Evolutionary conservation across 176 grass and related monocot species (phyloP).

Genomic region (Carex kokanica): DNA sequence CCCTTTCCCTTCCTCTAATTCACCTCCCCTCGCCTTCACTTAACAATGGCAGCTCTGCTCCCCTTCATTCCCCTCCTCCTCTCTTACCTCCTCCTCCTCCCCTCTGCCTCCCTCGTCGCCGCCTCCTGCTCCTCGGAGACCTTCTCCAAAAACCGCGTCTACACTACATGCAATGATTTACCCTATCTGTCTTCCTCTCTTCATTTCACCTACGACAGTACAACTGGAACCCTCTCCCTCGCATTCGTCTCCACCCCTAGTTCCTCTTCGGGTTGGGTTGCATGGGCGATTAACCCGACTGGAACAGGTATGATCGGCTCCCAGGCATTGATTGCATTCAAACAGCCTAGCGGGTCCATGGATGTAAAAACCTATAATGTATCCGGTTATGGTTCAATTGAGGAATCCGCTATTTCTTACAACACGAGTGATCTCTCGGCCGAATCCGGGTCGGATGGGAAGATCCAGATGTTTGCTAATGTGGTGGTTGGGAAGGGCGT

Average conservation of each 20-base stretch:
- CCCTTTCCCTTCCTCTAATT: background rate
- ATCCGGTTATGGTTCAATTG: background rate
- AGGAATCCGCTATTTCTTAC: slow-evolving; percentile 22
- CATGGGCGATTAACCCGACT: slow-evolving; percentile 61
- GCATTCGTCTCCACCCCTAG: slow-evolving; percentile 47
- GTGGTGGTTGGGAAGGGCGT: slow-evolving; percentile 43
- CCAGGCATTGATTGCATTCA: slow-evolving; percentile 58
- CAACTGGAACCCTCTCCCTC: slow-evolving; percentile 34
- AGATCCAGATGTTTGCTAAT: slow-evolving; percentile 46
- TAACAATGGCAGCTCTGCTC: background rate
- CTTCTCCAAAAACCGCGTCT: slow-evolving; percentile 43
- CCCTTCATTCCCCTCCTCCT: background rate
- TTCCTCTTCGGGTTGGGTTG: slow-evolving; percentile 45
- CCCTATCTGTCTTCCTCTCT: slow-evolving; percentile 48
- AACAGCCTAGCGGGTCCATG: slow-evolving; percentile 29
- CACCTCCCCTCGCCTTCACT: background rate
- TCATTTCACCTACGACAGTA: slow-evolving; percentile 58
- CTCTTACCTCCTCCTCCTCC: background rate
- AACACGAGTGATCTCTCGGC: slow-evolving; percentile 41
- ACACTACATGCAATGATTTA: slow-evolving; percentile 51
- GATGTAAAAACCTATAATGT: slow-evolving; percentile 49
- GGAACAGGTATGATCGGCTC: slow-evolving; percentile 30
- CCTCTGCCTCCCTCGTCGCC: background rate
- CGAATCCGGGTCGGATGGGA: slow-evolving; percentile 36
- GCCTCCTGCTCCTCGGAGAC: slow-evolving; percentile 34